A percentile compares a stretch with the other conserved stretches of the same genome.
phyloP scores from a whole-genome alignment of 192 early-diverging fungal genomes.

The Linnemannia elongata region DNA sequence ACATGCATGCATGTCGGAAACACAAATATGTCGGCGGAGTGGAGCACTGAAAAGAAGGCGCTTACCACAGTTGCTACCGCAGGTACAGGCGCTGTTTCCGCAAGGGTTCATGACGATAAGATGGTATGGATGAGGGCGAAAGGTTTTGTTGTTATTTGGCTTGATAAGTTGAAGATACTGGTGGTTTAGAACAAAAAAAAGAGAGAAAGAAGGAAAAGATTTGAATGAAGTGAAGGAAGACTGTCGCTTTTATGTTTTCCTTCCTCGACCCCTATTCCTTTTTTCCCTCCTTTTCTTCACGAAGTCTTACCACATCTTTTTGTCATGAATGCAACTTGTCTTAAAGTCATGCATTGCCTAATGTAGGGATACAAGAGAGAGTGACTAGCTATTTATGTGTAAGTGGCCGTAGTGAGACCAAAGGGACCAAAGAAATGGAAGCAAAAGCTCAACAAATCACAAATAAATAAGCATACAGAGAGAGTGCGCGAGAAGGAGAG shows the following conservation, averaged over 20 bases:
- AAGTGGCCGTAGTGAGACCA: too few species aligned
- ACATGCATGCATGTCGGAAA: neutral
- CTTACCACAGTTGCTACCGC: slow-evolving; percentile 46
- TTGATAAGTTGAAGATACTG: neutral
- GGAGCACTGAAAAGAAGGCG: neutral
- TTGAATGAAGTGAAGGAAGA: neutral
- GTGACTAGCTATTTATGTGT: too few species aligned
- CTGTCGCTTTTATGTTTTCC: neutral
- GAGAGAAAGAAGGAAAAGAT: slow-evolving; percentile 1
- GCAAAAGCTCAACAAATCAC: too few species aligned
- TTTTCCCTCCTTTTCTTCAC: too few species aligned
- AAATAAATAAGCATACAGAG: too few species aligned
- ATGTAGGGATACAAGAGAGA: too few species aligned
- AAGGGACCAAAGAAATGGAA: too few species aligned
- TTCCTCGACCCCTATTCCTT: too few species aligned
- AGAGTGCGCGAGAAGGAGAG: too few species aligned
- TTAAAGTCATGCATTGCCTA: too few species aligned
- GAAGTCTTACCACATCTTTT: too few species aligned
- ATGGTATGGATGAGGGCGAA: neutral
- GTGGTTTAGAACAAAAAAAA: neutral
- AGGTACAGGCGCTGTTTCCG: slow-evolving; percentile 46
- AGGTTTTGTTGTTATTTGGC: neutral
- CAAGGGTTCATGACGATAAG: slow-evolving; percentile 29
- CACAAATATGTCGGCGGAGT: neutral
- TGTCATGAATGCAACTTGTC: too few species aligned